Evolutionary conservation across 106 monocot species (phyloP).

Genomic region (Dendrobium nobile): DNA sequence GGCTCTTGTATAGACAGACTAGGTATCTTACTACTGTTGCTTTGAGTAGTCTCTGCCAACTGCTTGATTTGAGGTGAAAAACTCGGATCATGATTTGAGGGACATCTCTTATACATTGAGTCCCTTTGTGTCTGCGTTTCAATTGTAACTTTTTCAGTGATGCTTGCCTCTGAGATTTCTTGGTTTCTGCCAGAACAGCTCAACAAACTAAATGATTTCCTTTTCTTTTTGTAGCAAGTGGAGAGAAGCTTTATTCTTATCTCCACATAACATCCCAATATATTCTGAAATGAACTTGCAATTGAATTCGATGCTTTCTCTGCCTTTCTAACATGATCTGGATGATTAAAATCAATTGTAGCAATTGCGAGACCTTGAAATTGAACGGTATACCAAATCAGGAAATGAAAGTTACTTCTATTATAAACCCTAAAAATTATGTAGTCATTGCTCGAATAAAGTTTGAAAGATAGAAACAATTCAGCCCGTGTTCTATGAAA

Average conservation of each 20-base stretch:
- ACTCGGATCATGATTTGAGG: conserved; percentile 18
- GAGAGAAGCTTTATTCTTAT: conserved; percentile 56
- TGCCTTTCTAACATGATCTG: conserved; percentile 59
- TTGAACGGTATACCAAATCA: neutral
- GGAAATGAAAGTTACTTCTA: neutral
- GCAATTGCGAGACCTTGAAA: conserved; percentile 71
- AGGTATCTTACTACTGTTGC: conserved; percentile 14
- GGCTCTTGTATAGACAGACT: conserved; percentile 15
- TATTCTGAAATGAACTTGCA: conserved; percentile 57
- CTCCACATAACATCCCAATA: conserved; percentile 65
- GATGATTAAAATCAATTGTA: conserved; percentile 69
- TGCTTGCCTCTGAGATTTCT: conserved; percentile 38
- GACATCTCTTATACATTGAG: conserved; percentile 18
- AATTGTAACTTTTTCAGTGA: conserved; percentile 38
- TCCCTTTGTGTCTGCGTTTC: conserved; percentile 31
- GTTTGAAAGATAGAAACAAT: neutral
- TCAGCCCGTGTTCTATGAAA: neutral
- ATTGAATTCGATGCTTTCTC: conserved; percentile 71
- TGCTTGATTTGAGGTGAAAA: conserved; percentile 23
- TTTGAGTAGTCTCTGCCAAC: conserved; percentile 32
- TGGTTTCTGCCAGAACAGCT: conserved; percentile 69
- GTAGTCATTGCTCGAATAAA: neutral
- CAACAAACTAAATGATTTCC: conserved; percentile 57
- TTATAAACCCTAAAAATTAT: neutral
- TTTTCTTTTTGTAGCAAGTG: conserved; percentile 19